Evolutionary conservation across 169 alveolate species (phyloP), one percentile per base, ranked within the genome.

Genomic region (Eimeria maxima): DNA sequence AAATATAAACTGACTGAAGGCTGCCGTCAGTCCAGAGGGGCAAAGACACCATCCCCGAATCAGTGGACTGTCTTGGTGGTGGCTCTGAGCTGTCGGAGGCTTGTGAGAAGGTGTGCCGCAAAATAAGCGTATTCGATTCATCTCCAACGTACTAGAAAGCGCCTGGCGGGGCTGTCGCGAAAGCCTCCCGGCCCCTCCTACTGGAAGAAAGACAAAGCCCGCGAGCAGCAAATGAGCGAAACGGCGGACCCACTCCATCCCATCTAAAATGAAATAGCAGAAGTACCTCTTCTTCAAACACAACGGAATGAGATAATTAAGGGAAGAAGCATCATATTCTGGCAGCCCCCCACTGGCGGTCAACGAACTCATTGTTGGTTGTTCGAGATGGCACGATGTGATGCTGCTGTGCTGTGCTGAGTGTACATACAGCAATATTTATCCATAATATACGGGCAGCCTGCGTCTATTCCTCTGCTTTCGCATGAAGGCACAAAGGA

Each of bases 1-100:
- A 44, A 22, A 6, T 0, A 63, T 42, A 22, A 60, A 44, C 93
- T 87, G 50, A 87, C 93, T 87, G 93, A 38, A 63, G 93, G 81
- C 71, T 44, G 81, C 47, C 93, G 63, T 87, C 93, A 14, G 83
- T 87, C 73, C 67, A 57, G 65, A 87, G 93, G 1, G 93, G 93
- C 83, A 87, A 45, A 10, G 57, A 27, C 20, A 87, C 22, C 5
- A 87, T 29, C 33, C 14, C 55, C 6, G 78, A 10, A 22, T 22
- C 71, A 24, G 60, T 10, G 3, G 22, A 29, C 1, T 11, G 65
- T n/a, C 33, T 18, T 3, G 11, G 45, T 3, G 65, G 42, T 4
- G 65, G 93, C 38, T 29, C 45, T n/a, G 93, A 65, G 44, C 50
- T 63, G 44, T 63, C 57, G 67, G 65, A n/a, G 45, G 67, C 81